Evolutionary conservation across 768 basidiomycete genomes (phyloP), one percentile per base, ranked within the genome.

Genomic region (Megacollybia marginata): DNA sequence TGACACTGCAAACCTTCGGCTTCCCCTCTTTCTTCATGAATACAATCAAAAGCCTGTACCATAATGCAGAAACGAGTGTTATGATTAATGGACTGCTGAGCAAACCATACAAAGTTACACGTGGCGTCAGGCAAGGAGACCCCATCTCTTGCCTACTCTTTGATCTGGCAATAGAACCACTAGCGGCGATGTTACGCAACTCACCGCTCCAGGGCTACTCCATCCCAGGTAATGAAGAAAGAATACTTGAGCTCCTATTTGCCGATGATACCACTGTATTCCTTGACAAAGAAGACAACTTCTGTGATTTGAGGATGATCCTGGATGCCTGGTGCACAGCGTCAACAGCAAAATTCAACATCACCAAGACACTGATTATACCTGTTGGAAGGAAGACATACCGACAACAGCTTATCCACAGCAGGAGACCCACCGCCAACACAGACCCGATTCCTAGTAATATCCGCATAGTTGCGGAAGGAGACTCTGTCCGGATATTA

Each of bases 321-420:
- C 59, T 67, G 0, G 19, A 55, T 0, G 16, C 4, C 0, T 71
- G 68, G 68, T 69, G 59, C 48, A 28, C 18, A 0, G 63, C 60
- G 23, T 60, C 62, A 2, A 49, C 56, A 1, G 65, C 66, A 0
- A 60, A 58, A 31, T 68, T 67, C 35, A 68, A 67, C 38, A 48
- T 48, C 0, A 47, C 45, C 0, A 69, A 69, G 48, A 69, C 65
- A 2, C 63, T 67, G 34, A 49, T 63, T 1, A 54, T 68, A 7
- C 65, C 66, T 0, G 57, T 69, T 0, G 66, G 69, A 0, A 28
- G 33, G 0, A 23, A 42, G 9, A 44, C 44, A 4, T 57, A 52
- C 52, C 28, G 65, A 10, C 32, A 34, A 13, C 19, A 10, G 5
- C 47, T 57, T 2, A 18, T 10, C 1, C 18, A 10, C 1, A 34